A percentile compares a stretch with the other conserved stretches of the same genome.
phyloP scores from a whole-genome alignment of 805 yeast species.

The Blastobotrys parvus region DNA sequence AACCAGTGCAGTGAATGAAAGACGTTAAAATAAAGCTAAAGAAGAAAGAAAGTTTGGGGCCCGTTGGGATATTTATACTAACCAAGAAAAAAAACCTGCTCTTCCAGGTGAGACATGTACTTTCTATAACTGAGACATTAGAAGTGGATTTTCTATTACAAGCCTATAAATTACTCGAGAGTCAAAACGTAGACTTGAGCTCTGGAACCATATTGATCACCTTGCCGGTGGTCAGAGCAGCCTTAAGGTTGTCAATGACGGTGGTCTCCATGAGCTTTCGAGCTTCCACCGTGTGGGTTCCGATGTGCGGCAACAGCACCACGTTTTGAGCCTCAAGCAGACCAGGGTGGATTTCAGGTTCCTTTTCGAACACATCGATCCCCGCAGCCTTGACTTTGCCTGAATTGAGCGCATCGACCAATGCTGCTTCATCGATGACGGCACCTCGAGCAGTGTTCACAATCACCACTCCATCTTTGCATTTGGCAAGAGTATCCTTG shows the following conservation, averaged over 20 bases:
- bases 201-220: constrained; percentile 81
- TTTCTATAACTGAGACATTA: neutral
- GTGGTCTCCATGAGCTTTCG: constrained; percentile 72
- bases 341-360: constrained; percentile 45
- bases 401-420: constrained; percentile 37
- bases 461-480: constrained; percentile 46
- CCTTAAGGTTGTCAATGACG: constrained; percentile 58
- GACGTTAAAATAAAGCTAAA: constrained; percentile 13
- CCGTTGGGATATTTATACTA: no score
- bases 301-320: constrained; percentile 50
- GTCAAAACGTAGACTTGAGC: constrained; percentile 14
- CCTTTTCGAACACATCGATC: constrained; percentile 52
- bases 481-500: constrained; percentile 35
- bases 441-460: constrained; percentile 59
- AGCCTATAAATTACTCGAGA: neutral
- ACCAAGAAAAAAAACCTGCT: constrained; percentile 12
- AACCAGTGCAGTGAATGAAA: constrained; percentile 29
- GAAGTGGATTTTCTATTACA: neutral
- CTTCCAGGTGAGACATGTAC: neutral
- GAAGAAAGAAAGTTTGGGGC: constrained; percentile 14
- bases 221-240: constrained; percentile 55
- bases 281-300: constrained; percentile 33
- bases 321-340: constrained; percentile 38
- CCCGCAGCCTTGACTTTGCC: constrained; percentile 49
- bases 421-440: constrained; percentile 45